Base-by-base conservation (phyloP, 352 stramenopile genomes). In the Globisporangium mamillatum region DNA sequence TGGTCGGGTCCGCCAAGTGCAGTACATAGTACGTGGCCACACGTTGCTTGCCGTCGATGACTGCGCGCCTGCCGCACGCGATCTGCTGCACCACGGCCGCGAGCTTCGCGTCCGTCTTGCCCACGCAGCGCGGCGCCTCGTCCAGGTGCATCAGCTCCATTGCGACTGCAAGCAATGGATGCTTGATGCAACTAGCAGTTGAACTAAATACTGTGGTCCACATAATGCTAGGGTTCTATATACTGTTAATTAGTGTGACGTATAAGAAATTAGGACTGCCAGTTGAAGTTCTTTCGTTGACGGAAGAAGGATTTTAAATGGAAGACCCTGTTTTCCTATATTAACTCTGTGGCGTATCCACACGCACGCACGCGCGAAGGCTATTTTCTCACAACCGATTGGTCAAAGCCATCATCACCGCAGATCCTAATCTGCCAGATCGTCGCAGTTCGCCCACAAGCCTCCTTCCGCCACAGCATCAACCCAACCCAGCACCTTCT, bases 21-120 rank as follows among this genome's bases (percentile, higher is more conserved):
- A 66, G 61, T 6, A 86, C 74, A 61, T 87, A 73, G 52, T 76
- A 84, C 22, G 60, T 34, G 54, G 73, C 63, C 59, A 86, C 74
- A n/a, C 76, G 61, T 46, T 73, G 71, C 61, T 62, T 44, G 9
- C 25, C 41, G 32, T 57, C 66, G 6, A 84, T 38, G 12, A 84
- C 44, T 54, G 78, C 69, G 44, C 69, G 75, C 52, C 77, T 78
- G 16, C 66, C 70, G 0, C 32, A 55, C 16, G 70, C 64, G 57
- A 90, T 71, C 62, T 89, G 83, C 74, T 90, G 81, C 12, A 63
- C 38, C 20, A 63, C 57, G 3, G 57, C 57, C 14, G 57, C 34
- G 57, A 53, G 34, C 22, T 52, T 46, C 29, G 53, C 57, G 36
- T 62, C 57, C 34, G 57, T 20, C 22, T 24, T 46, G 25, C 57